A percentile compares a stretch with the other conserved stretches of the same genome.
phyloP scores from a whole-genome alignment of 495 filamentous ascomycete species.

The Penicillium malachiteum region DNA sequence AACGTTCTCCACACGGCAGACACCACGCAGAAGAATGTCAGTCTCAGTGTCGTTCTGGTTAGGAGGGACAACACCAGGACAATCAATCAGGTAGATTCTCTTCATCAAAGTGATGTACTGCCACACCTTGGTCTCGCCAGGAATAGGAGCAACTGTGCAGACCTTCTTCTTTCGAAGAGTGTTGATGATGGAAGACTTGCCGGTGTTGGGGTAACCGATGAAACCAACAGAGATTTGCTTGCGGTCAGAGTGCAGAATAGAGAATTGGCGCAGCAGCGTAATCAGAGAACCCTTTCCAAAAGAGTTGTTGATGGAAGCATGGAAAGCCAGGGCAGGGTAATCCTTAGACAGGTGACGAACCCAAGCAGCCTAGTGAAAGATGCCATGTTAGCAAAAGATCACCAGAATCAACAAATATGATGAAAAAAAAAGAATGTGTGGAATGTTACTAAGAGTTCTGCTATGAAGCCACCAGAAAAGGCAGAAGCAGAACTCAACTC shows the following conservation, averaged over 20 bases:
- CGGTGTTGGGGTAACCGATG: slow-evolving; percentile 85
- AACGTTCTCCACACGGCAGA: slow-evolving; percentile 91
- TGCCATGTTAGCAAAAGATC: slow-evolving; percentile 41
- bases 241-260: slow-evolving; percentile 80
- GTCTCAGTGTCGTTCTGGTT: slow-evolving; percentile 74
- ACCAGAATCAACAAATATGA: slow-evolving; percentile 20
- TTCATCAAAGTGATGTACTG: slow-evolving; percentile 98
- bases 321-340: slow-evolving; percentile 90
- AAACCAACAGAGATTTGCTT: slow-evolving; percentile 91
- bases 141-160: slow-evolving; percentile 91
- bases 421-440: slow-evolving; percentile 67
- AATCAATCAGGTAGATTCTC: slow-evolving; percentile 95
- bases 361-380: slow-evolving; percentile 70
- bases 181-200: slow-evolving; percentile 93
- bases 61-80: slow-evolving; percentile 92
- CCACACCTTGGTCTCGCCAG: slow-evolving; percentile 92
- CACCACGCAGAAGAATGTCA: slow-evolving; percentile 89
- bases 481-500: slow-evolving; percentile 78
- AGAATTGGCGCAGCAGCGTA: slow-evolving; percentile 87
- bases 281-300: slow-evolving; percentile 82
- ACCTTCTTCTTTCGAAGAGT: slow-evolving; percentile 89
- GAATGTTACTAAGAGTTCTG: slow-evolving; percentile 97
- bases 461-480: slow-evolving; percentile 53
- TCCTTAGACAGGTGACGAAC: slow-evolving; percentile 78
- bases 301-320: slow-evolving; percentile 87